A percentile compares a stretch with the other conserved stretches of the same genome.
These are phyloP conservation scores for Cenchrus americanus DNA, from an alignment of 176 grass and related monocot genomes.

Conservation along the genomic window DNA sequence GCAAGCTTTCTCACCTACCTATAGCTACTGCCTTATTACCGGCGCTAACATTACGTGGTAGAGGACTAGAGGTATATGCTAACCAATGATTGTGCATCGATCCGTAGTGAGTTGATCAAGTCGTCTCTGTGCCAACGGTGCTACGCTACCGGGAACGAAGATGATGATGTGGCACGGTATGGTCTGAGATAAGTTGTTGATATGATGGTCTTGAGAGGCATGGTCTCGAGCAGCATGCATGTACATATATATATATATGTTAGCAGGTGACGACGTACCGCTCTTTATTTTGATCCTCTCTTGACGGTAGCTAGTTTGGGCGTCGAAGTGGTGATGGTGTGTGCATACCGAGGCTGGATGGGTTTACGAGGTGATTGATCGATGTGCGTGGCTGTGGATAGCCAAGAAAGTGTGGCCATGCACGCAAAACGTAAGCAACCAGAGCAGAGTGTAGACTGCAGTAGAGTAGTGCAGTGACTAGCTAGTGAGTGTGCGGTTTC, in stretches of 20 bases:
- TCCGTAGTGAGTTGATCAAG: too few relatives aligned
- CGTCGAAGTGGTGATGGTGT: neutral
- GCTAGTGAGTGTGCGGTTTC: neutral
- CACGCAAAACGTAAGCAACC: too few relatives aligned
- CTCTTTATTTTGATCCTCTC: constrained; percentile 6
- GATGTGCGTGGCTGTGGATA: too few relatives aligned
- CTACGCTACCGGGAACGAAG: neutral
- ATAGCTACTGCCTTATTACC: neutral
- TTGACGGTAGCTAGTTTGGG: too few relatives aligned
- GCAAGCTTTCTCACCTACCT: neutral
- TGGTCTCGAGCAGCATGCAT: too few relatives aligned
- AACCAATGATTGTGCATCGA: neutral
- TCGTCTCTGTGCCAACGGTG: neutral
- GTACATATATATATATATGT: too few relatives aligned
- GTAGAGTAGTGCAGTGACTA: neutral
- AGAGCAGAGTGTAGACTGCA: too few relatives aligned
- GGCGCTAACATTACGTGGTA: neutral
- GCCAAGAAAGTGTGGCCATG: too few relatives aligned
- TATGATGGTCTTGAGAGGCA: neutral
- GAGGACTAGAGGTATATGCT: neutral
- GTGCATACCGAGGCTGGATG: too few relatives aligned
- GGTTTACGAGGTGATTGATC: too few relatives aligned
- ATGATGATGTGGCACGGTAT: neutral
- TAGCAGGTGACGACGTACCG: too few relatives aligned
- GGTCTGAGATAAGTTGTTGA: constrained; percentile 27